Evolutionary conservation across 306 rosid species (phyloP), one percentile per base, ranked within the genome.

Genomic region (Lupinus albus): DNA sequence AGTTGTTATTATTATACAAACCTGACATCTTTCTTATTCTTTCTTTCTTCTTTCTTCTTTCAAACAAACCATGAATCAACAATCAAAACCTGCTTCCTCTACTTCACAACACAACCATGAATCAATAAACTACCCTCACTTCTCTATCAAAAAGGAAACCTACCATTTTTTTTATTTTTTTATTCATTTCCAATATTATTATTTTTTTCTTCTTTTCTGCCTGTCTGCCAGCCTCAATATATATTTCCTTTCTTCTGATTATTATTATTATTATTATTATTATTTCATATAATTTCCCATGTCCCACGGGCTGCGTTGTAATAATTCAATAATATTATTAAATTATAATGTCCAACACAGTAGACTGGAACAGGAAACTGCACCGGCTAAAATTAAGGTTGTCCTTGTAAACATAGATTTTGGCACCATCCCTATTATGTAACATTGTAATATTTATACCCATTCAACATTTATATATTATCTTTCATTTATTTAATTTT

Each of bases 1-100:
- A 92, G 85, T 92, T 92, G 72, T 89, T 82, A 79, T 89, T 82
- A 79, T 86, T 89, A 70, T 92, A 92, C 89, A 92, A 83, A 59
- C 97, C 97, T 66, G 97, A 92, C 97, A 92, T 92, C 65, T 50
- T 73, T 6, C 28, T 25, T n/a, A n/a, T n/a, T n/a, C n/a, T n/a
- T n/a, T n/a, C n/a, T n/a, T n/a, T n/a, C n/a, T 20, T 52, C 18
- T 74, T 60, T 74, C 68, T 75, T 72, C 6, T 4, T 85, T 67
- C 81, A 87, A 83, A 69, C 78, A 25, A 74, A 82, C 70, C 67
- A 80, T n/a, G n/a, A 74, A 76, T 32, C 25, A 20, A 20, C 48
- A 30, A 20, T 1, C 2, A 3, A 30, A 32, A 41, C 38, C 67
- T 30, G 74, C n/a, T n/a, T n/a, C n/a, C n/a, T 79, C 78, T 70